These are phyloP conservation scores for Fusarium sp. DNA, from an alignment of 2,329 filamentous ascomycete species.

Conservation along the genomic window DNA sequence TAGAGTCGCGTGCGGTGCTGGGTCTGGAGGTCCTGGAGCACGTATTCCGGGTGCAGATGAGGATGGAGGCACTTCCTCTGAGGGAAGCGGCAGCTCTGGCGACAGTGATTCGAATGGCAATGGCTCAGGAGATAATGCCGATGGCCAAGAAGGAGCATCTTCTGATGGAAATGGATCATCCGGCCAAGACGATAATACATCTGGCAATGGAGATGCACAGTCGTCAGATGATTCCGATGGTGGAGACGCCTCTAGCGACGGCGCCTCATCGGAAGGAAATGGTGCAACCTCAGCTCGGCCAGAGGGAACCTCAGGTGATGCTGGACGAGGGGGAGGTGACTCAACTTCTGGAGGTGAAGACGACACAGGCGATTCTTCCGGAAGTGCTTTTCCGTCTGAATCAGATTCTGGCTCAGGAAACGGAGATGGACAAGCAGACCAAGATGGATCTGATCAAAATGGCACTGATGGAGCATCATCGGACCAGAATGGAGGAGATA, in stretches of 20 bases:
- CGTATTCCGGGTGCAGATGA: conserved; percentile 2
- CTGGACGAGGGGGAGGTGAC: background rate
- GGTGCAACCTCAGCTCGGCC: background rate
- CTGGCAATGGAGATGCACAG: background rate
- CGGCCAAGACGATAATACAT: background rate
- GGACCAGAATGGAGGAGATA: background rate
- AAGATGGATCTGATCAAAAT: background rate
- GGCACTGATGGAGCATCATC: background rate
- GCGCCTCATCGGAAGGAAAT: background rate
- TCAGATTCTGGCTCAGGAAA: background rate
- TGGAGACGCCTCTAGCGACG: background rate
- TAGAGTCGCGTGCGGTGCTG: conserved; percentile 7
- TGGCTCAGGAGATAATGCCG: background rate
- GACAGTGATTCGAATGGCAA: background rate
- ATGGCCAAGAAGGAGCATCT: background rate
- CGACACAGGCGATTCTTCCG: background rate
- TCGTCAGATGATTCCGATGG: background rate
- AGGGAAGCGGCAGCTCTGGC: background rate
- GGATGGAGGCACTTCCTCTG: background rate
- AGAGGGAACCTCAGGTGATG: background rate
- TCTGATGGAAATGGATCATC: background rate
- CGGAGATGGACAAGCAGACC: background rate
- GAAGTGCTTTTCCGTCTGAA: background rate
- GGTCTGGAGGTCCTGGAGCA: conserved; percentile 21
- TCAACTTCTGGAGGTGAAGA: background rate